A percentile compares a stretch with the other conserved stretches of the same genome.
phyloP scores from a whole-genome alignment of 2,329 filamentous ascomycete genomes.

The Paecilomyces variotii region DNA sequence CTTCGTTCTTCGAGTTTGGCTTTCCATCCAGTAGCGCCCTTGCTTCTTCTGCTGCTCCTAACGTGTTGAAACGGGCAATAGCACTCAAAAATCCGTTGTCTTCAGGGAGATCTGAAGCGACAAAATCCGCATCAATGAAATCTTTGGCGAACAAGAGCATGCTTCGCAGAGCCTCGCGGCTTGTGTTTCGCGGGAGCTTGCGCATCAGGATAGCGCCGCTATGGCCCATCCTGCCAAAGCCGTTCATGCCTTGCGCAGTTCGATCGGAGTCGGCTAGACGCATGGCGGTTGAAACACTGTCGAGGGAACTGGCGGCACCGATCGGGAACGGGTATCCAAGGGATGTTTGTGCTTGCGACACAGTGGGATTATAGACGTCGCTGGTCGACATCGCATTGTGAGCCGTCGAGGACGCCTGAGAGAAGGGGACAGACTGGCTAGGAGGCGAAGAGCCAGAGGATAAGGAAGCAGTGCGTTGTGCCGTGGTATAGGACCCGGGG shows the following conservation, averaged over 20 bases:
- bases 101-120: slow-evolving; percentile 47
- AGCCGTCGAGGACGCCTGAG: slow-evolving; percentile 28
- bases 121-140: slow-evolving; percentile 51
- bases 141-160: slow-evolving; percentile 61
- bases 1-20: slow-evolving; percentile 52
- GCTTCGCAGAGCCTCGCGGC: slow-evolving; percentile 50
- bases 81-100: slow-evolving; percentile 51
- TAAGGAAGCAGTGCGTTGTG: slow-evolving; percentile 31
- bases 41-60: slow-evolving; percentile 52
- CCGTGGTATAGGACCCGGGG: slow-evolving; percentile 32
- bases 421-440: slow-evolving; percentile 24
- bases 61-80: slow-evolving; percentile 50
- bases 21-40: slow-evolving; percentile 54
- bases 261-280: slow-evolving; percentile 27
- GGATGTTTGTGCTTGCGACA: slow-evolving; percentile 28
- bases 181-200: slow-evolving; percentile 52
- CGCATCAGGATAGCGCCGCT: slow-evolving; percentile 47
- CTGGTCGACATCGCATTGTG: slow-evolving; percentile 36
- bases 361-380: slow-evolving; percentile 33
- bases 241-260: slow-evolving; percentile 27
- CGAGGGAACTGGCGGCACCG: slow-evolving; percentile 29
- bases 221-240: slow-evolving; percentile 21
- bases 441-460: slow-evolving; percentile 33
- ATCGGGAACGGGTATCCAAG: slow-evolving; percentile 33
- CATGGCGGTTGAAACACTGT: slow-evolving; percentile 24